Conservation (phyloP, 2,329 filamentous ascomycete species). For the Nemania sp. region DNA sequence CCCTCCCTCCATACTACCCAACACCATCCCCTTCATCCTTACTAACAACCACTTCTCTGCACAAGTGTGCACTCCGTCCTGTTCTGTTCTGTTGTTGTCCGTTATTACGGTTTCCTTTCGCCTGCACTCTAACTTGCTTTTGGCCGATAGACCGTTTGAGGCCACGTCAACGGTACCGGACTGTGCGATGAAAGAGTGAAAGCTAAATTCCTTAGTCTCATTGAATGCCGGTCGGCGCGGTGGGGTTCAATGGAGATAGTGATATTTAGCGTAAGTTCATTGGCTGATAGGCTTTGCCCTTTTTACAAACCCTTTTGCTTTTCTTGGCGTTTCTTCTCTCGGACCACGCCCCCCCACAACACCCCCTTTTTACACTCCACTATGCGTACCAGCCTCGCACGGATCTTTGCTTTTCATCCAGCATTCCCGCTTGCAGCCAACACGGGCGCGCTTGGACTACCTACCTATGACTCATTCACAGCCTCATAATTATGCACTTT, state of each 20-base stretch:
- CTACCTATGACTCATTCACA: constrained; percentile 50
- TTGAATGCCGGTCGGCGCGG: constrained; percentile 42
- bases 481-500: constrained; percentile 40
- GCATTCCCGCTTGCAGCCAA: constrained; percentile 44
- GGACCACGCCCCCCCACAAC: constrained; percentile 27
- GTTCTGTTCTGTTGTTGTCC: background rate
- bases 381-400: constrained; percentile 45
- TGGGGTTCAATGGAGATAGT: constrained; percentile 33
- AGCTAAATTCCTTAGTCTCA: constrained; percentile 43
- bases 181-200: constrained; percentile 18
- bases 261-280: constrained; percentile 14
- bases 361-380: background rate
- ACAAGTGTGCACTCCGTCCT: background rate
- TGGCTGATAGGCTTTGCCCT: constrained; percentile 30
- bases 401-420: constrained; percentile 41
- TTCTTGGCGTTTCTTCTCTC: constrained; percentile 28
- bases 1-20: constrained; percentile 26
- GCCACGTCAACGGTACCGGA: constrained; percentile 27
- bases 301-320: constrained; percentile 28
- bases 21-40: constrained; percentile 30
- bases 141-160: constrained; percentile 2
- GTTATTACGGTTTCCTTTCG: background rate
- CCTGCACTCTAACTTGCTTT: background rate
- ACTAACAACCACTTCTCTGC: background rate
- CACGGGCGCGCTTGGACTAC: constrained; percentile 40